Conservation (phyloP, 169 alveolate genomes). For the Blepharisma undulans region DNA sequence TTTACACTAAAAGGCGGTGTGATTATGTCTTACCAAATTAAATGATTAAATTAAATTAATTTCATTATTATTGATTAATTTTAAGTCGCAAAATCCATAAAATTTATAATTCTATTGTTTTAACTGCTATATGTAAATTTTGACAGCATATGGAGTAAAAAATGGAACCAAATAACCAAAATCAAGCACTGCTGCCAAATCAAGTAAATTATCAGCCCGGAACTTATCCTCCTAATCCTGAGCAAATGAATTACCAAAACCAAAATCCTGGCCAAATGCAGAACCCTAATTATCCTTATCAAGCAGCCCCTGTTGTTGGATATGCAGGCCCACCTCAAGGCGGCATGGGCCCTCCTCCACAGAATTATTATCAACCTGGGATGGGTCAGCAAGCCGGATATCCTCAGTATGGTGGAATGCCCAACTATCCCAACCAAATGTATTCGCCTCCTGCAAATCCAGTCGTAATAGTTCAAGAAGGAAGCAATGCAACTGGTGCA, state of each 20-base stretch:
- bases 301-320: neutral
- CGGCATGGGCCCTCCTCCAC: neutral
- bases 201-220: neutral
- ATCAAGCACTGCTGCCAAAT: neutral
- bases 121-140: too few relatives aligned
- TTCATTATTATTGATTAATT: too few relatives aligned
- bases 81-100: too few relatives aligned
- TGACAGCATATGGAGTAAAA: neutral
- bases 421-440: neutral
- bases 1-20: too few relatives aligned
- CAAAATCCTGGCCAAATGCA: neutral
- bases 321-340: neutral
- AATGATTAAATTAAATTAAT: too few relatives aligned
- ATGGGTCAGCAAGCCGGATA: neutral
- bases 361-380: neutral
- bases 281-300: neutral
- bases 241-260: neutral
- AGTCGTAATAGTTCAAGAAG: neutral
- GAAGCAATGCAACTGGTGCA: neutral
- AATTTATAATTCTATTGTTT: too few relatives aligned
- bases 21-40: too few relatives aligned
- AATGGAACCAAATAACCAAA: neutral
- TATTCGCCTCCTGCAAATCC: neutral
- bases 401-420: neutral
- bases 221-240: neutral